Evolutionary conservation across 2,329 filamentous ascomycete species (phyloP), one percentile per base, ranked within the genome.

Genomic region (Colletotrichum chrysophilum): DNA sequence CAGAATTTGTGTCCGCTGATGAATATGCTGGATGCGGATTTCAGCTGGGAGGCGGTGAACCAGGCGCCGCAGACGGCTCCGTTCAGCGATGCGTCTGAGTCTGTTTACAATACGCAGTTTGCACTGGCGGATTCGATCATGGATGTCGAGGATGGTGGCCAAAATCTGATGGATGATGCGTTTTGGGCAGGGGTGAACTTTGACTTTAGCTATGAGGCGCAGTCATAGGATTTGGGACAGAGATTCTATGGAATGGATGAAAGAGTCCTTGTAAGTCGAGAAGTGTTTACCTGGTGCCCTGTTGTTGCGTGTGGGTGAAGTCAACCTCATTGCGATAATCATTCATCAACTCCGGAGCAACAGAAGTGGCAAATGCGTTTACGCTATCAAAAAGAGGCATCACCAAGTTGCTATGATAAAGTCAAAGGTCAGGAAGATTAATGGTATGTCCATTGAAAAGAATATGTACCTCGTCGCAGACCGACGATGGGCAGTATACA

Each of bases 41-140:
- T 68, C n/a, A 32, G 18, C 30, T 75, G 64, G 73, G 34, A 68
- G 18, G 73, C 24, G 5, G 56, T 10, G 16, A 60, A 21, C 3
- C 58, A 65, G 36, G 48, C 14, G n/a, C 24, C 55, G 6, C 43
- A 56, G 58, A 60, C 43, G 13, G 36, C 28, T 6, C 36, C 26
- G 52, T 64, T 65, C 24, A 38, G 18, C 9, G 64, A 71, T 12
- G 48, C 56, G 4, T 69, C 64, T 0, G 74, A 74, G 26, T 58
- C 74, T 14, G 74, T 71, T n/a, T 76, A 60, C n/a, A 76, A 76
- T 3, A 73, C 70, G 28, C 70, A 76, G 18, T 76, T 76, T 9
- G 74, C 70, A 9, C 28, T 76, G 12, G 70, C 74, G 2, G 70
- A 76, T 32, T 72, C 74, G 14, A 76, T 76, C 4, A 30, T 73